Evolutionary conservation across 176 grass and related monocot genomes (phyloP), one percentile per base, ranked within the genome.

Genomic region (Tillandsia fasciculata): DNA sequence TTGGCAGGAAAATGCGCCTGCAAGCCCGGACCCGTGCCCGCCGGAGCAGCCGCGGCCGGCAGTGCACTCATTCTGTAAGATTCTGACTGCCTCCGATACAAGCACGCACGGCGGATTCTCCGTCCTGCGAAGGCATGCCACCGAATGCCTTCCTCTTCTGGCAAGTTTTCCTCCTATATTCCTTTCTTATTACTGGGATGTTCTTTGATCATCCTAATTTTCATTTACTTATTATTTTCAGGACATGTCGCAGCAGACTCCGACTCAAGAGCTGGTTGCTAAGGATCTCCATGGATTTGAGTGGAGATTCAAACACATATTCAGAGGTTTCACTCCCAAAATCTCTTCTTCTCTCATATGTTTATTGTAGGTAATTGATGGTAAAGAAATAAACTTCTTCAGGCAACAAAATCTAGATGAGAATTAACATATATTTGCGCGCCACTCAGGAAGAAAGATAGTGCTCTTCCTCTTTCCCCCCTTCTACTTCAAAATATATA

Each of bases 221-320:
- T 61, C 70, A n/a, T 8, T 50, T 68, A 27, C 26, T 64, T 27
- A 24, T 24, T 24, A 24, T 68, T 15, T 75, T 42, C 66, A 96
- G 91, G 91, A 96, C 64, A 91, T 96, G 87, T 81, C 82, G 75
- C 84, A 85, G 70, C 83, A 85, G 71, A 86, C 87, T 26, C 91
- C 91, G 1, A 83, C 87, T 78, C 91, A 96, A 72, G 91, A 96
- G 57, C 71, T 96, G 22, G 70, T 79, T 56, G 91, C 87, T 10
- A 83, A 83, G 67, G 91, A 91, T 78, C 83, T 96, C 57, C 91
- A 96, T 77, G 65, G 73, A 51, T 85, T 73, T 70, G 87, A 96
- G 79, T 96, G 91, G 91, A 77, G 86, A 85, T 96, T 96, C 71
- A 86, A 86, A 67, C 91, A 96, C 76, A 96, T 96, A n/a, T 96